These are phyloP conservation scores for Kodamaea hsintzibuensis DNA, from an alignment of 805 yeast species.

Conservation along the genomic window DNA sequence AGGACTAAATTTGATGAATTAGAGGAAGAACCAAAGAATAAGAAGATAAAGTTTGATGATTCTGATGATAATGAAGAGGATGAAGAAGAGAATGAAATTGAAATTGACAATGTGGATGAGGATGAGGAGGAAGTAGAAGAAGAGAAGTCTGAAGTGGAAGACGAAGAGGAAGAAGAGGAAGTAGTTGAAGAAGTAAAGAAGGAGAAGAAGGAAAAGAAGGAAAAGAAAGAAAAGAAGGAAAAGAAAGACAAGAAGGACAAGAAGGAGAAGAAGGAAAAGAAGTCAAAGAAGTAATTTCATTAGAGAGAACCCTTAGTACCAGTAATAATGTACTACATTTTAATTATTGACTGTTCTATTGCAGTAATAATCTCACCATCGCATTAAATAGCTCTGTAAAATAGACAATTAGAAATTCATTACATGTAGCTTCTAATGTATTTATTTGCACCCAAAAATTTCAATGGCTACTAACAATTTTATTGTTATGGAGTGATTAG, in stretches of 20 bases:
- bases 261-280: conserved; percentile 19
- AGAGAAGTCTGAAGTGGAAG: conserved; percentile 8
- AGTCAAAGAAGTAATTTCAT: conserved; percentile 18
- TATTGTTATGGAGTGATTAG: no score
- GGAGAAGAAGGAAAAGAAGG: conserved; percentile 15
- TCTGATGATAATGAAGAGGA: conserved; percentile 15
- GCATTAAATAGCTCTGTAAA: no score
- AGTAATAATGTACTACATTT: conserved; percentile 10
- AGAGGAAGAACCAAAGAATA: conserved; percentile 19
- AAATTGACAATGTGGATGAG: conserved; percentile 8
- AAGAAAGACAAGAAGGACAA: conserved; percentile 19
- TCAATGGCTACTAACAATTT: no score
- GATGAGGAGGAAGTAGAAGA: conserved; percentile 16
- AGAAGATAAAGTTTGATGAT: conserved; percentile 29
- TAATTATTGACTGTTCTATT: neutral
- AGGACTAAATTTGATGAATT: conserved; percentile 23
- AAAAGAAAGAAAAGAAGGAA: conserved; percentile 12
- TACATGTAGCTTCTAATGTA: no score
- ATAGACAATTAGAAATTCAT: no score
- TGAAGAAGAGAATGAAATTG: conserved; percentile 4
- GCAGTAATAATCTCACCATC: no score
- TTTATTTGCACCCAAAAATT: no score
- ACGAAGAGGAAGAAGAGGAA: conserved; percentile 14
- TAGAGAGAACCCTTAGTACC: no score
- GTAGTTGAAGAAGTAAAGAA: conserved; percentile 16